Evolutionary conservation across 2,329 filamentous ascomycete species (phyloP), one percentile per base, ranked within the genome.

Genomic region (Beauveria asiatica): DNA sequence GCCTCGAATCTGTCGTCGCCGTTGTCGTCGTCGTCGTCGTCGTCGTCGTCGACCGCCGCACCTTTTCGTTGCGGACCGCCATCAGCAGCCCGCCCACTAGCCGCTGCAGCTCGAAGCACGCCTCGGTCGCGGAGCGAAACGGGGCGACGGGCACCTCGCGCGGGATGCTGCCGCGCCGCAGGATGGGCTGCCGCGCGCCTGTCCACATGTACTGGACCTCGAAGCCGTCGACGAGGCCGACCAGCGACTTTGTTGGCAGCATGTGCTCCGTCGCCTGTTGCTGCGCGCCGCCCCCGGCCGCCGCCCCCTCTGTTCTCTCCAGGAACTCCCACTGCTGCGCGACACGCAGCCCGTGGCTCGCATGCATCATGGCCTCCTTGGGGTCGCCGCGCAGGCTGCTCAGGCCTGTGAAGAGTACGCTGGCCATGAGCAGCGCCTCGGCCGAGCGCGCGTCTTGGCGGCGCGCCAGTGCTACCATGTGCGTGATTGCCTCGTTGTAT

Each of bases 131-230:
- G 3, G 59, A 61, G 19, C 52, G 13, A 19, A 61, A 61, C 5
- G 59, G 52, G 7, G 42, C 53, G 1, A 42, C 48, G n/a, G 59
- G 54, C 0, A 57, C 52, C 16, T 51, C 59, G 3, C 59, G 37
- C 6, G 59, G 59, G 3, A 61, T 44, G 11, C 42, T 46, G 17
- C 39, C n/a, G 39, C 55, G 52, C 11, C 44, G 39, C 16, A 58
- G 21, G 37, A 58, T 58, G n/a, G 55, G 55, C 33, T 50, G 46
- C 23, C 45, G 33, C 8, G 30, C 45, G 11, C 55, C 55, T 2
- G 55, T 58, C 55, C 55, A 58, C 55, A 58, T 58, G 55, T 58
- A 58, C 25, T 58, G 55, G 10, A 58, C 62, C 61, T 57, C 46
- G 52, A 54, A 56, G 25, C 57, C 59, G 44, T 57, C 59, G 16